These are phyloP conservation scores for Cryptococcus sp. DNA, from an alignment of 1,284 basidiomycete species.

Conservation along the genomic window DNA sequence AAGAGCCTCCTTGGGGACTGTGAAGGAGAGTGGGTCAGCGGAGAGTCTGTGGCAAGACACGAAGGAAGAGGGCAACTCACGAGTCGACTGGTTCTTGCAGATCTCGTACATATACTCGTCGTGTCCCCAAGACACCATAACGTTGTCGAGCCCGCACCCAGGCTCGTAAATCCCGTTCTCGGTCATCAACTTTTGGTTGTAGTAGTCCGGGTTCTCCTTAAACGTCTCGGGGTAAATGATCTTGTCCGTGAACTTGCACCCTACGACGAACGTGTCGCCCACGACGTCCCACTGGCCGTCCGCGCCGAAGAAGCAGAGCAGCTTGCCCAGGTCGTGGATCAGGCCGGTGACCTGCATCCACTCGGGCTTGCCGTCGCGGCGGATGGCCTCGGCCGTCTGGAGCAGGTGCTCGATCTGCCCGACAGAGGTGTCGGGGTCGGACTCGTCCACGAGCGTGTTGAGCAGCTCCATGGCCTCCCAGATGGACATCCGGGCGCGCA, in stretches of 20 bases:
- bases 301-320: slow-evolving; percentile 69
- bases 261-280: slow-evolving; percentile 83
- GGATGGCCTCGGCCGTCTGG: slow-evolving; percentile 87
- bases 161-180: slow-evolving; percentile 78
- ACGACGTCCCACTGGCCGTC: slow-evolving; percentile 90
- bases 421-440: slow-evolving; percentile 56
- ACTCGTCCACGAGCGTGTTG: slow-evolving; percentile 82
- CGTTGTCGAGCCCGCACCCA: slow-evolving; percentile 80
- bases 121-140: slow-evolving; percentile 82
- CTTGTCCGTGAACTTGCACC: slow-evolving; percentile 77
- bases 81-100: slow-evolving; percentile 35
- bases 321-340: slow-evolving; percentile 82
- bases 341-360: slow-evolving; percentile 76
- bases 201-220: slow-evolving; percentile 68
- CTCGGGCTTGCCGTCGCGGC: slow-evolving; percentile 75
- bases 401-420: slow-evolving; percentile 87
- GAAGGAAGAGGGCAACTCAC: slow-evolving; percentile 50
- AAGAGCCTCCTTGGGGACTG: slow-evolving; percentile 75
- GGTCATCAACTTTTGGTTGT: slow-evolving; percentile 70
- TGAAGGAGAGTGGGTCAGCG: not conserved
- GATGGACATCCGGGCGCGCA: slow-evolving; percentile 52
- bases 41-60: not conserved
- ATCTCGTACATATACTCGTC: slow-evolving; percentile 60
- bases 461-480: slow-evolving; percentile 92
- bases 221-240: slow-evolving; percentile 86